Base-by-base conservation (phyloP, 1,139 yeast species). In the Hansenula sp. region DNA sequence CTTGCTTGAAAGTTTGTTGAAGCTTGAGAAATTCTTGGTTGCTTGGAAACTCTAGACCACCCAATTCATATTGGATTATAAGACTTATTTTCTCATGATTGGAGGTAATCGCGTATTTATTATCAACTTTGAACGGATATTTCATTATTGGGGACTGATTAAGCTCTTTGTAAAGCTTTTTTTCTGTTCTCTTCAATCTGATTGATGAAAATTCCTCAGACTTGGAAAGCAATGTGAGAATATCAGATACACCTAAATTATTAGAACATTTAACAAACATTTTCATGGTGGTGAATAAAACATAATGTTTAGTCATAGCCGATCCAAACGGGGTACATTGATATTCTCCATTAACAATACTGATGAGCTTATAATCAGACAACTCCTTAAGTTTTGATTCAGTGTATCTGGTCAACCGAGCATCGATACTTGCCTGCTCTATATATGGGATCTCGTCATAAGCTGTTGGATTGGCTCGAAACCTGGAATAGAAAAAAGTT, bases 401-500 rank as follows among this genome's bases (percentile, higher is more conserved):
- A 34, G 68, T 63, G 45, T 64, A 69, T 10, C 42, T 44, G 31
- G 44, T 41, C 25, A 71, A 47, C 38, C 63, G 54, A 12, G 52
- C 46, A 38, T 62, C 64, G 28, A 56, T 45, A 36, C 51, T 49
- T 5, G 43, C 38, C 9, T 45, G 35, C 2, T 39, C 34, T 14
- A 47, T 22, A 29, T 50, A 45, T 9, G 51, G 55, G 10, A 60
- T 50, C 18, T 57, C 59, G 24, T 53, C 49, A 45, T 71, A 72
- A 9, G 64, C 64, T 0, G 54, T 41, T 3, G 76, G 75, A 43
- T 69, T 69, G 29, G 60, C 52, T 14, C 51, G 44, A 39, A 59
- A 68, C 29, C 82, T 58, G 6, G 73, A 67, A 50, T 73, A 75
- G 36, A 77, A 68, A 51, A 72, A 78, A 0, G 83, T 76, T 10